A percentile compares a stretch with the other conserved stretches of the same genome.
phyloP scores from a whole-genome alignment of 2,329 filamentous ascomycete genomes.

The Endoconidiophora polonica region DNA sequence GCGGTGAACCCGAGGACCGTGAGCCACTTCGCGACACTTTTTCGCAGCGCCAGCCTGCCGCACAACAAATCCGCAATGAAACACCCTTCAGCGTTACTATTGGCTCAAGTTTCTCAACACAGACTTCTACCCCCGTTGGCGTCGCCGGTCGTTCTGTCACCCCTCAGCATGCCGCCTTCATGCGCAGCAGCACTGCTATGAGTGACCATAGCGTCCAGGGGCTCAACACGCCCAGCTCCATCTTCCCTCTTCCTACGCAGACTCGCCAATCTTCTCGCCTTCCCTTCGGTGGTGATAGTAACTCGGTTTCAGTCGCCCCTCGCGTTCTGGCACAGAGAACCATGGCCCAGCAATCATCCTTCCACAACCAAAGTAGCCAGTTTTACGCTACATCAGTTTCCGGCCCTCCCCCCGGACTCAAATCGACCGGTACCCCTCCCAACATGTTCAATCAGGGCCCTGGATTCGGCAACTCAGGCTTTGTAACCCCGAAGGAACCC shows the following conservation, averaged over 20 bases:
- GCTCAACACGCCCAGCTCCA: constrained; percentile 29
- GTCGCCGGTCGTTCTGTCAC: constrained; percentile 58
- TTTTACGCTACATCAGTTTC: constrained; percentile 78
- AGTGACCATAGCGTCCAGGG: constrained; percentile 43
- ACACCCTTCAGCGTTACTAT: constrained; percentile 40
- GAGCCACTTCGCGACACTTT: constrained; percentile 38
- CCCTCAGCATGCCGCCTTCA: constrained; percentile 57
- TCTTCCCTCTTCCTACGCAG: constrained; percentile 50
- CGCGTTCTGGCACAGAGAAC: constrained; percentile 68
- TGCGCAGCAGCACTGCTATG: constrained; percentile 46
- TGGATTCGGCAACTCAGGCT: constrained; percentile 58
- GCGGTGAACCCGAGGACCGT: constrained; percentile 79
- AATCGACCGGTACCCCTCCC: constrained; percentile 85
- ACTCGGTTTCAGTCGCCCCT: constrained; percentile 37
- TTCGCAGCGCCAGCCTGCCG: constrained; percentile 45
- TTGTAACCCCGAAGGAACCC: constrained; percentile 57
- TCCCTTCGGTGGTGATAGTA: constrained; percentile 66
- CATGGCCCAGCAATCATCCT: constrained; percentile 45
- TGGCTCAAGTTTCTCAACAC: constrained; percentile 33
- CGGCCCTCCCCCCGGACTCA: constrained; percentile 84
- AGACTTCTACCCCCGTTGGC: constrained; percentile 31
- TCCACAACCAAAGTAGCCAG: constrained; percentile 46
- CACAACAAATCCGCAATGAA: constrained; percentile 59
- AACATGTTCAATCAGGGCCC: constrained; percentile 89
- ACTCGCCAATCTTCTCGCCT: constrained; percentile 73